Evolutionary conservation across 805 yeast species (phyloP), one percentile per base, ranked within the genome.

Genomic region (Tetrapisispora pingtungensis): DNA sequence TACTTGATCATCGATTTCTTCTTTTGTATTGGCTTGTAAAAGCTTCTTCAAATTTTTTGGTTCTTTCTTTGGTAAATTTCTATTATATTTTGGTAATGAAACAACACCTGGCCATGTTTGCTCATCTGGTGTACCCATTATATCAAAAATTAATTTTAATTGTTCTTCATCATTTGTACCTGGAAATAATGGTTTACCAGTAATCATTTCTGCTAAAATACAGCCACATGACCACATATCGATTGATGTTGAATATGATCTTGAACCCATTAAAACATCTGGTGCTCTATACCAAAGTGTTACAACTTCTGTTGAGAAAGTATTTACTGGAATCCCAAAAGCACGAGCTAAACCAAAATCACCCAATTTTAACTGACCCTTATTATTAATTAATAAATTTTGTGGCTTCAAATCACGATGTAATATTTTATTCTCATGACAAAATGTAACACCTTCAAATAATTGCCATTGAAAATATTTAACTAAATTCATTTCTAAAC

Each of bases 141-240:
- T 72, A 51, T 95, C 76, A 68, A 93, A 93, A 47, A 93, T 93
- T 64, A 93, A 76, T 71, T 89, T 89, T 52, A 93, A 84, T 68
- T 93, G 96, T 63, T 93, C 98, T 59, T 93, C 94, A 63, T 93
- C 98, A 10, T 96, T 87, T 62, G 93, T 96, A 6, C 98, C 98
- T 0, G 97, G 95, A 68, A 93, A 90, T 43, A 93, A 65, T 8
- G 98, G 97, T 62, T 86, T 86, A 45, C 98, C 80, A 56, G 88
- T 86, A 46, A 89, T 87, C 97, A 93, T 89, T 63, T 93, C 98
- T 7, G 97, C 98, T 64, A 93, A 84, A 40, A 93, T 93, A 61
- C 97, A 89, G 14, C 98, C 98, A 49, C 90, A 84, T 10, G 96
- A 86, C 98, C 98, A 93, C 84, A 93, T 88, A 64, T 93, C 98